A percentile compares a stretch with the other conserved stretches of the same genome.
Evolutionary conservation across 768 basidiomycete species (phyloP).

Genomic region (Collybia sordida): DNA sequence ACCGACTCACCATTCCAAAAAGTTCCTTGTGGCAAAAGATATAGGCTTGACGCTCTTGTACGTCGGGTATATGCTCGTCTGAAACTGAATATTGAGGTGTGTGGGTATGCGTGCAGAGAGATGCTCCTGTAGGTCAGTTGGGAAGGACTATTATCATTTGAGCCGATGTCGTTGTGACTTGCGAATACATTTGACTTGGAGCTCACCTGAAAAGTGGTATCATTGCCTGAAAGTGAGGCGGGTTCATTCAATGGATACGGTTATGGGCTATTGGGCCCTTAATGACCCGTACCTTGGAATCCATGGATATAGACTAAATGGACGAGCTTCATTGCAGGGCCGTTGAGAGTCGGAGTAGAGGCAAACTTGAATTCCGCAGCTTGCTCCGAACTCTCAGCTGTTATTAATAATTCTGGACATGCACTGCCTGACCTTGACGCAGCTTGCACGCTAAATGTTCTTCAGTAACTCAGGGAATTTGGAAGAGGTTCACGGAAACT

Average conservation of each 20-base stretch:
- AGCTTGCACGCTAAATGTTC: too few relatives aligned
- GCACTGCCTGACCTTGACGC: too few relatives aligned
- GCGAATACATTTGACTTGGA: too few relatives aligned
- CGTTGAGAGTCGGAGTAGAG: neutral
- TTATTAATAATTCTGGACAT: too few relatives aligned
- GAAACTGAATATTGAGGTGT: constrained; percentile 35
- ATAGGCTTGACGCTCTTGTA: constrained; percentile 60
- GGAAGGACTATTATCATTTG: constrained; percentile 41
- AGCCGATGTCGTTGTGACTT: too few relatives aligned
- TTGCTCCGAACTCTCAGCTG: neutral
- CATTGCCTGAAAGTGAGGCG: constrained; percentile 39
- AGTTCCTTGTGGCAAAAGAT: constrained; percentile 47
- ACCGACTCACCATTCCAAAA: constrained; percentile 49
- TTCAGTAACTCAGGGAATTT: too few relatives aligned
- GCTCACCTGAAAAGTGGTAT: constrained; percentile 56
- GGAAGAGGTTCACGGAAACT: too few relatives aligned
- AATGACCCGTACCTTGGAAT: constrained; percentile 44
- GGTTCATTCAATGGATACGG: neutral
- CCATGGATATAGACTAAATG: constrained; percentile 61
- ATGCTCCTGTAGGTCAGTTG: constrained; percentile 49
- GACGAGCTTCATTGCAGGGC: constrained; percentile 24
- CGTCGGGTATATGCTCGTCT: constrained; percentile 55
- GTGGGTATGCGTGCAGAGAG: constrained; percentile 33
- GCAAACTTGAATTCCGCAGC: neutral
- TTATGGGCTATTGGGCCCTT: neutral